These are phyloP conservation scores for Mercurialis annua DNA, from an alignment of 345 rosid species.

Conservation along the genomic window DNA sequence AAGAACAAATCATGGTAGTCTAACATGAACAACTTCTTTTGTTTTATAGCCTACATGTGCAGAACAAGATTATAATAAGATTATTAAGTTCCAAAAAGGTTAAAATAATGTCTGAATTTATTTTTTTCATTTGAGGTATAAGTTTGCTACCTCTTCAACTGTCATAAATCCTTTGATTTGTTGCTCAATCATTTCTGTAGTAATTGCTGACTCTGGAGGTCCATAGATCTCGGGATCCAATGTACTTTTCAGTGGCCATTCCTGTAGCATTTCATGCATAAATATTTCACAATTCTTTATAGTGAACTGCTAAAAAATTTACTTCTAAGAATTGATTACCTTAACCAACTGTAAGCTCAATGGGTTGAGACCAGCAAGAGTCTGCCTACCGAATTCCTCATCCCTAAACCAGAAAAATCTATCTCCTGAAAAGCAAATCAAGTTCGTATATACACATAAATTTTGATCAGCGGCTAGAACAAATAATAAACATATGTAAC, in stretches of 20 bases:
- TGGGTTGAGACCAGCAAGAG: constrained; percentile 81
- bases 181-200: constrained; percentile 45
- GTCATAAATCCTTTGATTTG: constrained; percentile 54
- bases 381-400: constrained; percentile 73
- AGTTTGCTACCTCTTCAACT: constrained; percentile 44
- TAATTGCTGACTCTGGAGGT: constrained; percentile 57
- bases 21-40: constrained; percentile 47
- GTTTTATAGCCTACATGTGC: constrained; percentile 40
- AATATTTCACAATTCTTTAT: neutral
- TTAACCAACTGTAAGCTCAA: constrained; percentile 43
- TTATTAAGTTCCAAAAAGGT: too few species aligned
- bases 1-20: constrained; percentile 58
- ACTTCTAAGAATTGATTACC: constrained; percentile 26
- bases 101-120: too few species aligned
- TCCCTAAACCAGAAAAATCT: constrained; percentile 72
- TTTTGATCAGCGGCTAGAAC: too few species aligned
- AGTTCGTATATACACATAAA: too few species aligned
- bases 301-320: too few species aligned
- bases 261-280: constrained; percentile 35
- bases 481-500: neutral
- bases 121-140: neutral
- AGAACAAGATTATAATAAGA: neutral
- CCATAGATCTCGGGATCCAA: constrained; percentile 70
- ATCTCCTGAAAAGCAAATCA: constrained; percentile 44
- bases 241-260: constrained; percentile 77